Base-by-base conservation (phyloP, 2,329 filamentous ascomycete species). In the Pseudogymnoascus sp. region DNA sequence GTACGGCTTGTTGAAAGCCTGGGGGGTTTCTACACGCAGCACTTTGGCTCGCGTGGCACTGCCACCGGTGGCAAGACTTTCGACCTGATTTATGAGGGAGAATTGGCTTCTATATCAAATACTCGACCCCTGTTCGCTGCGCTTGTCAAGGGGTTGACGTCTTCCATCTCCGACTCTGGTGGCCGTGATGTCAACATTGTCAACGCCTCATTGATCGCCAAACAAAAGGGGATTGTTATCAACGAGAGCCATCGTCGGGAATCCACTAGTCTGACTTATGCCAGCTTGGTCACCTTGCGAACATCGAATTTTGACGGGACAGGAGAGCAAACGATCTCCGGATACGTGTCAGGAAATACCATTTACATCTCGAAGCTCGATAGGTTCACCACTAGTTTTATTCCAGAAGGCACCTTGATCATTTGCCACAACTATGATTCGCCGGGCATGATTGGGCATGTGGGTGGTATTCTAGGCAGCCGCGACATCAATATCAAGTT, bases 351-450 rank as follows among this genome's bases (percentile, higher is more conserved):
- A 7, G 84, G 82, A 28, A 81, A 83, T 63, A 76, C 76, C 9
- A 77, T 84, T 8, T 88, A 84, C 71, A 92, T 94, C 66, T 86
- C 83, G 26, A 82, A 87, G 23, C 74, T 94, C 7, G 88, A 84
- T 67, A 80, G 85, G 1, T 94, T 92, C 74, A 82, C 80, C 37
- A 87, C 87, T 0, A 83, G 82, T 3, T 92, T 94, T 65, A 78
- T 82, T 9, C 88, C 89, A 0, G 81, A 87, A 61, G 89, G 89
- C 0, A 89, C 83, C 0, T 71, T 92, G 61, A 76, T 92, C n/a
- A 86, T 92, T 61, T 81, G 90, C 67, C 82, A 90, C 68, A 92
- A 92, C 74, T 91, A 89, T 67, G 89, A 94, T 68, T 80, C 85
- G 64, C 88, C 88, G 0, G 89, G 89, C 9, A 92, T 91, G 76